Base-by-base conservation (phyloP, 495 filamentous ascomycete genomes). In the Annulohypoxylon moriforme region DNA sequence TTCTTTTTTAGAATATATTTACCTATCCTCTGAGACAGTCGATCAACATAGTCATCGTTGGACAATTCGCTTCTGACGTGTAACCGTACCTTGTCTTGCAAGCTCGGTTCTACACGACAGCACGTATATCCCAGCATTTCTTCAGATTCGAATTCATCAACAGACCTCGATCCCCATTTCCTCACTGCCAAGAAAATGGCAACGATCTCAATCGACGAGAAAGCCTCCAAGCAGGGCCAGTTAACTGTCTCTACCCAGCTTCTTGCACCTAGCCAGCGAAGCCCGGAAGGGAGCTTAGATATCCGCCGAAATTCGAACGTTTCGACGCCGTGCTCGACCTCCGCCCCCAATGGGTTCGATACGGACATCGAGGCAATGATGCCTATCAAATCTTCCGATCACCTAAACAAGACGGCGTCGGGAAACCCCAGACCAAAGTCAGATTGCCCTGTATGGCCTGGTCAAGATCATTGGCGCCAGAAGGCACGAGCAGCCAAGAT, bases 361-460 rank as follows among this genome's bases (percentile, higher is more conserved):
- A 79, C 82, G 5, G 84, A 86, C 64, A 76, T 84, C 60, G 84
- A 85, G 64, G 82, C 81, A 38, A 82, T 84, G 70, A 79, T 82
- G 64, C 74, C 80, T 5, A 67, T 69, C 13, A 71, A 60, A 47
- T 74, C 68, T 25, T 65, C 67, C 16, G 72, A 79, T 0, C 60
- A 70, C 16, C 25, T 71, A 42, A 73, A 70, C 70, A 74, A 78
- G 27, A 79, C 77, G 29, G 75, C 81, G 4, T 77, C 76, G 14
- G 69, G 75, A 3, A 73, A 74, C 63, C 75, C 75, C 25, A 77
- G 64, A 50, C 74, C 75, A 5, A 78, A 72, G 40, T 75, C 73
- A 33, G 82, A 86, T 44, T 83, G 81, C 70, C 77, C 77, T 4
- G 80, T 82, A n/a, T 86, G 84, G 84, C 84, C 84, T 29, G 80